Evolutionary conservation across 83 land plant genomes (phyloP).

Genomic region (Thuja plicata): DNA sequence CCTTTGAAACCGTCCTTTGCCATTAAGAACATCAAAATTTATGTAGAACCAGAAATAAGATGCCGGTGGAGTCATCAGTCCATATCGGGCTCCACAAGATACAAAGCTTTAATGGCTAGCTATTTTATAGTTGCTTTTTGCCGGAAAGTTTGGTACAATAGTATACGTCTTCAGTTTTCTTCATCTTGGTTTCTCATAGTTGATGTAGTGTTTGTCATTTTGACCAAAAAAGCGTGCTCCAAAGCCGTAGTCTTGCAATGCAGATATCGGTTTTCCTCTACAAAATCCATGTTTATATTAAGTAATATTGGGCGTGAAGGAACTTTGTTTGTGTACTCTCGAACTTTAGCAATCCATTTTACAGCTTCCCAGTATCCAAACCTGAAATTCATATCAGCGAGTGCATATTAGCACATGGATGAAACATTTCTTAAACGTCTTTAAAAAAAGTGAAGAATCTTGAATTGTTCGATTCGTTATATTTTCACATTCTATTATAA

Average conservation of each 20-base stretch:
- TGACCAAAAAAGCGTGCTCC: slow-evolving; percentile 81
- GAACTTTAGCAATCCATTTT: slow-evolving; percentile 86
- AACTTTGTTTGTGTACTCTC: slow-evolving; percentile 47
- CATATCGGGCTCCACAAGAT: neutral
- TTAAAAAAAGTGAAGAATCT: too few species aligned
- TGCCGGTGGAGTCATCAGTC: neutral
- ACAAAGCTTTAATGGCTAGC: neutral
- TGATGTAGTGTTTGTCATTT: slow-evolving; percentile 41
- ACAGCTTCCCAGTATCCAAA: slow-evolving; percentile 99
- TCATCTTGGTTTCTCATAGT: neutral
- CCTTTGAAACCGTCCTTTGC: neutral
- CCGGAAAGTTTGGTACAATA: neutral
- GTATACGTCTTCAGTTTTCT: neutral
- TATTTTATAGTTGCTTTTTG: neutral
- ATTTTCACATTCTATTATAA: too few species aligned
- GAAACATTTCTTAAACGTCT: too few species aligned
- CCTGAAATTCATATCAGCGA: slow-evolving; percentile 37
- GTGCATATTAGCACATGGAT: neutral
- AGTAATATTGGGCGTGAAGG: slow-evolving; percentile 67
- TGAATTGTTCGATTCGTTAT: too few species aligned
- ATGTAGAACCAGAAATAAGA: neutral
- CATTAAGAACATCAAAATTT: neutral
- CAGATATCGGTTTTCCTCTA: slow-evolving; percentile 73
- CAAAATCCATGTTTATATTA: slow-evolving; percentile 65
- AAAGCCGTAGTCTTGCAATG: slow-evolving; percentile 76